Evolutionary conservation across 2,329 filamentous ascomycete species (phyloP).

Genomic region (Aureobasidium namibiae): DNA sequence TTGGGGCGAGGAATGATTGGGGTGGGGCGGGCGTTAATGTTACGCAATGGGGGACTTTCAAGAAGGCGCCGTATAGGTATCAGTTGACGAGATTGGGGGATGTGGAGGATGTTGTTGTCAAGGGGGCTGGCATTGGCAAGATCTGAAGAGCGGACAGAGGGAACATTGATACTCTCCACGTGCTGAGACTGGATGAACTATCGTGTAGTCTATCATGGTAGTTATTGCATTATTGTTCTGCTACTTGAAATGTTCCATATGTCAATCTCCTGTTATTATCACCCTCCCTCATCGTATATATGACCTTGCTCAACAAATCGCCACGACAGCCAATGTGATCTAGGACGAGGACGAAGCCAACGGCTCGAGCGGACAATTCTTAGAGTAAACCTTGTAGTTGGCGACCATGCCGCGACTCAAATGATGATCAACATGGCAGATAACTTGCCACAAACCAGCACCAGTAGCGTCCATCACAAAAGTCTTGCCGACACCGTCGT

Average conservation of each 20-base stretch:
- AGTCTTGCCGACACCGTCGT: background rate
- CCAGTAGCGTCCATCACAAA: background rate
- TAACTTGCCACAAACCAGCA: background rate
- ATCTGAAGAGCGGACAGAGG: too few species aligned
- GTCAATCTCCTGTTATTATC: too few species aligned
- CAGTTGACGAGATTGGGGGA: constrained; percentile 38
- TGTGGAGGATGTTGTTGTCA: constrained; percentile 35
- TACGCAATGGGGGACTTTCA: constrained; percentile 43
- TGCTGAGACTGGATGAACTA: too few species aligned
- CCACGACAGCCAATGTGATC: background rate
- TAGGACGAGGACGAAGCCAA: background rate
- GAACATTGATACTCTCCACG: too few species aligned
- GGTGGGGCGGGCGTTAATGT: constrained; percentile 43
- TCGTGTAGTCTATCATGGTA: too few species aligned
- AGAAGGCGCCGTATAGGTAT: constrained; percentile 41
- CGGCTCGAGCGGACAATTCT: background rate
- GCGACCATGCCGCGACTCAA: background rate
- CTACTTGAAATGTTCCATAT: too few species aligned
- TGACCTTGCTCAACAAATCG: background rate
- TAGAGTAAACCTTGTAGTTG: background rate
- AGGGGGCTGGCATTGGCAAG: constrained; percentile 41
- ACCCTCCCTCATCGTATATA: background rate
- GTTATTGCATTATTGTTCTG: too few species aligned
- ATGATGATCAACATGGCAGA: background rate
- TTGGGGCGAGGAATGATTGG: constrained; percentile 46